These are phyloP conservation scores for Cladorrhinum samala DNA, from an alignment of 495 filamentous ascomycete genomes.

Conservation along the genomic window DNA sequence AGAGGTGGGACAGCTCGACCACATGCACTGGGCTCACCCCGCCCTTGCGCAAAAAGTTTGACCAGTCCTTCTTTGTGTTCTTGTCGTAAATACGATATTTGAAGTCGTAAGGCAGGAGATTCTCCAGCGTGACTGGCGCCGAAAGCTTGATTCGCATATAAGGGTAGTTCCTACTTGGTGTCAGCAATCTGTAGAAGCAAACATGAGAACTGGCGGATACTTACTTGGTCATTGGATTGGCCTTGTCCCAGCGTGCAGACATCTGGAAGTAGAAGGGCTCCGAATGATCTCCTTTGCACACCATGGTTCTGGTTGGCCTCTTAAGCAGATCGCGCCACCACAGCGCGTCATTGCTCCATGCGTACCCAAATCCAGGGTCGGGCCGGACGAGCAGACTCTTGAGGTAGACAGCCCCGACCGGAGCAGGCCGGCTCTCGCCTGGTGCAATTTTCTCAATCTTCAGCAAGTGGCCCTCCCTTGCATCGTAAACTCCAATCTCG, in stretches of 20 bases:
- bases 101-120: slow-evolving; percentile 94
- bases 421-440: slow-evolving; percentile 83
- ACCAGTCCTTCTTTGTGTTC: slow-evolving; percentile 97
- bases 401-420: slow-evolving; percentile 84
- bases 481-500: slow-evolving; percentile 88
- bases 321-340: slow-evolving; percentile 90
- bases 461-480: slow-evolving; percentile 79
- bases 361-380: slow-evolving; percentile 93
- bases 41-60: slow-evolving; percentile 92
- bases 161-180: slow-evolving; percentile 63
- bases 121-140: slow-evolving; percentile 89
- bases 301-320: slow-evolving; percentile 73
- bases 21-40: slow-evolving; percentile 96
- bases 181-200: slow-evolving; percentile 17
- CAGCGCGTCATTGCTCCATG: slow-evolving; percentile 81
- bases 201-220: background rate
- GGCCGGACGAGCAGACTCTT: slow-evolving; percentile 88
- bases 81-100: slow-evolving; percentile 98
- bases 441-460: slow-evolving; percentile 98
- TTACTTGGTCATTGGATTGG: slow-evolving; percentile 69
- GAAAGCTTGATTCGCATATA: slow-evolving; percentile 90
- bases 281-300: slow-evolving; percentile 75
- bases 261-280: slow-evolving; percentile 96
- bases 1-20: slow-evolving; percentile 86
- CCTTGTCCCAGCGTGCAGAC: slow-evolving; percentile 73